Percentiles rank a stretch among this genome's conserved stretches.
Evolutionary conservation across 139 green algal species (phyloP).

Genomic region (Diplosphaera chodatii): DNA sequence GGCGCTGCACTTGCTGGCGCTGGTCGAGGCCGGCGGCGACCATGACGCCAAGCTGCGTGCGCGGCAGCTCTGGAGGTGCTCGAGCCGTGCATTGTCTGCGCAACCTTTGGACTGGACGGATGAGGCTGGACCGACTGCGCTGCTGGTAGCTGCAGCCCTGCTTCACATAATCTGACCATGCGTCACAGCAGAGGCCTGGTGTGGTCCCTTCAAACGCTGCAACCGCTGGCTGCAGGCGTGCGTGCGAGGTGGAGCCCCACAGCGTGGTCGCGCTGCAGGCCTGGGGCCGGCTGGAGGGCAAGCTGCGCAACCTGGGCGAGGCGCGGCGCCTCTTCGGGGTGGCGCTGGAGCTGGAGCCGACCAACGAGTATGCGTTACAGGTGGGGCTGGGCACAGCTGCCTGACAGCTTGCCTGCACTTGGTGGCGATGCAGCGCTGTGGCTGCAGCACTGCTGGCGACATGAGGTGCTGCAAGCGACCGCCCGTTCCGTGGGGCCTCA

Average conservation of each 20-base stretch:
- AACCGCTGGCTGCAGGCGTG: constrained; percentile 2
- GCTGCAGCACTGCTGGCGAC: too few species aligned
- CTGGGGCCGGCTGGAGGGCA: constrained; percentile 43
- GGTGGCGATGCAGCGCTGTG: too few species aligned
- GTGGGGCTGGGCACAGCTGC: constrained; percentile 1
- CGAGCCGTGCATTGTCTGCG: too few species aligned
- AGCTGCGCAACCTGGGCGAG: constrained; percentile 20
- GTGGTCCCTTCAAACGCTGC: too few species aligned
- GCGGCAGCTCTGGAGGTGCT: background rate
- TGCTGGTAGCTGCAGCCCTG: too few species aligned
- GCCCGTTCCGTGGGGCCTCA: too few species aligned
- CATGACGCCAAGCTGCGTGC: background rate
- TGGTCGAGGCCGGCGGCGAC: constrained; percentile 4
- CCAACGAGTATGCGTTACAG: constrained; percentile 49
- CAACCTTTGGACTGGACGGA: too few species aligned
- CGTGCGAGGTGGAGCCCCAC: constrained; percentile 32
- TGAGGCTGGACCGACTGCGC: too few species aligned
- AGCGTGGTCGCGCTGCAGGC: constrained; percentile 36
- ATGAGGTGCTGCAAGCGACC: too few species aligned
- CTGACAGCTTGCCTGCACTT: too few species aligned
- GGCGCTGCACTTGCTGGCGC: background rate
- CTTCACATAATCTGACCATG: too few species aligned
- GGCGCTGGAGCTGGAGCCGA: constrained; percentile 36
- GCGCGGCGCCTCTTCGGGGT: constrained; percentile 44
- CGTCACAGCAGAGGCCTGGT: too few species aligned